Evolutionary conservation across 345 rosid genomes (phyloP), one percentile per base, ranked within the genome.

Genomic region (Bruguiera gymnorhiza): DNA sequence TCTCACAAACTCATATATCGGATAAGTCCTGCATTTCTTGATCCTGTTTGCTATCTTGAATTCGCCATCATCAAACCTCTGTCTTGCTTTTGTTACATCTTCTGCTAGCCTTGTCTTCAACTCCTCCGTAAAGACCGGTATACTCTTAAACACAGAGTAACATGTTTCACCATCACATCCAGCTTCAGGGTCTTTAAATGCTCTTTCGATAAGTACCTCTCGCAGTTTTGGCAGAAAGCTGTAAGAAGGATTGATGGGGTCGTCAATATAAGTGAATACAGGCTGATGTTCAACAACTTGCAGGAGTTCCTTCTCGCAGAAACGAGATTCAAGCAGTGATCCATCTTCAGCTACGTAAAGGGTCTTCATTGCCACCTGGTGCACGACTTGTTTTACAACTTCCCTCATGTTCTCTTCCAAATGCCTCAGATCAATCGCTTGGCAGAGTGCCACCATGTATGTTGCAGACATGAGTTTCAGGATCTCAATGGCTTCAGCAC

Each of bases 331-430:
- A 32, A 84, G 84, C 26, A 81, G 75, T 26, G 70, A 72, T 30
- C 87, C 87, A 50, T 81, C 83, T 57, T 81, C 84, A 53, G 84
- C 69, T 0, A 72, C 20, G 73, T 83, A 81, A 30, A 81, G 82
- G 15, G 85, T 77, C 62, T 75, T 84, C 77, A 37, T 79, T 51
- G 63, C 78, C 6, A 59, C 79, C 31, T 73, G 85, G 54, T 52
- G 57, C 43, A 84, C 60, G 7, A 70, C 50, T 6, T 67, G 76
- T 13, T 79, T 84, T 63, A 84, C 66, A 16, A 56, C 29, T 67
- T 81, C 80, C 55, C 71, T 84, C 83, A 81, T 79, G 80, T 81
- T 81, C 67, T 84, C 85, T 68, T 84, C 87, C 66, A 84, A 48
- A 56, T 84, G 83, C 73, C 87, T 69, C 20, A 83, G 76, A 66